Percentiles rank a stretch among this genome's conserved stretches.
These are phyloP conservation scores for Kwoniella botswanensis DNA, from an alignment of 768 basidiomycete genomes.

Conservation along the genomic window DNA sequence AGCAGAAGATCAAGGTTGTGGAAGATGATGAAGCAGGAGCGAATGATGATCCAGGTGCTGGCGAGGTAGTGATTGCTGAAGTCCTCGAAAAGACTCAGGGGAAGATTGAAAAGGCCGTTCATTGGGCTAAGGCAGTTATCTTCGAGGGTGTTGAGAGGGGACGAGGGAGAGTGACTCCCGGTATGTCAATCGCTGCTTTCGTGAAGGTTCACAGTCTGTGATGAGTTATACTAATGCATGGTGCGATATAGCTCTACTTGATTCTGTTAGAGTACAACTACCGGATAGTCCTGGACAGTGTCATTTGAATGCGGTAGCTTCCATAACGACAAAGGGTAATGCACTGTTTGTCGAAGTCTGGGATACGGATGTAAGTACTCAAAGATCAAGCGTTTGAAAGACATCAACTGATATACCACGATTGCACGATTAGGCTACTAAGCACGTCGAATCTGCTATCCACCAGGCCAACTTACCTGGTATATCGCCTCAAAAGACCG, in stretches of 20 bases:
- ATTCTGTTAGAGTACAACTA: constrained; percentile 47
- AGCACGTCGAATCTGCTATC: constrained; percentile 56
- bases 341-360: constrained; percentile 55
- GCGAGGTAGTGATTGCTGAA: constrained; percentile 26
- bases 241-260: constrained; percentile 50
- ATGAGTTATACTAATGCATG: too few species aligned
- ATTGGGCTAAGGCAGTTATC: constrained; percentile 57
- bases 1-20: constrained; percentile 29
- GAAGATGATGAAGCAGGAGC: constrained; percentile 31
- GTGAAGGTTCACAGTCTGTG: too few species aligned
- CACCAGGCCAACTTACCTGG: constrained; percentile 57
- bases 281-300: constrained; percentile 37
- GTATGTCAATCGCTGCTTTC: constrained; percentile 29
- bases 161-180: constrained; percentile 51
- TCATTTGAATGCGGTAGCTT: constrained; percentile 50
- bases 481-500: constrained; percentile 51
- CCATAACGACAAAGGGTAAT: constrained; percentile 51
- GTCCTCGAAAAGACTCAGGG: constrained; percentile 46
- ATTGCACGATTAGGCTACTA: constrained; percentile 29
- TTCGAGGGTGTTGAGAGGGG: constrained; percentile 57
- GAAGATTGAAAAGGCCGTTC: constrained; percentile 59
- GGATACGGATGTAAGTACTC: constrained; percentile 50
- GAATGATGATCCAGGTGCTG: constrained; percentile 22
- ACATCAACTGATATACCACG: not conserved
- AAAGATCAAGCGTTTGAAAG: not conserved